A percentile compares a stretch with the other conserved stretches of the same genome.
phyloP scores from a whole-genome alignment of 2,329 filamentous ascomycete species.

The Fusarium goolgardi region DNA sequence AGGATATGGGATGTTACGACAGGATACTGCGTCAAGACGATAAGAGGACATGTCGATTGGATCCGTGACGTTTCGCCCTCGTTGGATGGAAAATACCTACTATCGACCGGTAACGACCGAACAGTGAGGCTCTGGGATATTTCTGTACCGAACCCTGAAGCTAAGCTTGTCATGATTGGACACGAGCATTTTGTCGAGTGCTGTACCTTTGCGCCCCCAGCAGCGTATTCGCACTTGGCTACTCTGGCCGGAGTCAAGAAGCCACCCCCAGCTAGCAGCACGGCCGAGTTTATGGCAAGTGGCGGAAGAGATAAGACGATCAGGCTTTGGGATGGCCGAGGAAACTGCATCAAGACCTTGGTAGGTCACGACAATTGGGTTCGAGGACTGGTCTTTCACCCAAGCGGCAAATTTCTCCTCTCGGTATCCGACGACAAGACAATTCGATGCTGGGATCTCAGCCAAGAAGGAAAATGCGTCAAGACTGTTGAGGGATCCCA shows the following conservation, averaged over 20 bases:
- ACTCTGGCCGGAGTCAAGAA: slow-evolving; percentile 85
- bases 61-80: slow-evolving; percentile 89
- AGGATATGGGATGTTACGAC: slow-evolving; percentile 94
- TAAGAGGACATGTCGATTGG: slow-evolving; percentile 88
- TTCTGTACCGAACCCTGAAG: slow-evolving; percentile 71
- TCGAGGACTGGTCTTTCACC: slow-evolving; percentile 86
- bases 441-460: slow-evolving; percentile 91
- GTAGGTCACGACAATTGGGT: slow-evolving; percentile 96
- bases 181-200: slow-evolving; percentile 91
- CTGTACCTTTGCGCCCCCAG: slow-evolving; percentile 83
- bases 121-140: slow-evolving; percentile 89
- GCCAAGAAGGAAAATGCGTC: slow-evolving; percentile 90
- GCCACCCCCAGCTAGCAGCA: slow-evolving; percentile 76
- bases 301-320: slow-evolving; percentile 92
- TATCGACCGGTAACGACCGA: slow-evolving; percentile 86
- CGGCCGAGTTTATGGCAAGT: slow-evolving; percentile 89
- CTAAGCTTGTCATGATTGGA: slow-evolving; percentile 82
- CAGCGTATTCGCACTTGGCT: slow-evolving; percentile 81
- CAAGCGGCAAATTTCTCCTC: slow-evolving; percentile 89
- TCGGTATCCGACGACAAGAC: slow-evolving; percentile 92
- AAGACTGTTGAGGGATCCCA: slow-evolving; percentile 83
- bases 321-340: slow-evolving; percentile 86
- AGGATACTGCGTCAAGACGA: slow-evolving; percentile 91
- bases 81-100: slow-evolving; percentile 81
- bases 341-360: slow-evolving; percentile 85